phyloP scores from a whole-genome alignment of 306 rosid genomes.

The Neltuma alba region DNA sequence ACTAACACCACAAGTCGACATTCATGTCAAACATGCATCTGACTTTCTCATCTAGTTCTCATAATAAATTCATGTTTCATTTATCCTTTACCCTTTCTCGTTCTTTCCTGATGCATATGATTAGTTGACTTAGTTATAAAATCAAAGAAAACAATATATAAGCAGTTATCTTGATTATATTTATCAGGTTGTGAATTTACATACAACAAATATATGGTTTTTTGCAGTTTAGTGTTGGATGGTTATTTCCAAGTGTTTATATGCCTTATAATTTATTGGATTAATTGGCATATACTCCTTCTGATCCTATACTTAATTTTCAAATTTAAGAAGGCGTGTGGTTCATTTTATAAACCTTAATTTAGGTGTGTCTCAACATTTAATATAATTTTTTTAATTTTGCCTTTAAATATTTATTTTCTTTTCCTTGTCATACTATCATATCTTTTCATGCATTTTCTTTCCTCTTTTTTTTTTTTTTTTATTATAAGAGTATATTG shows the following conservation, averaged over 20 bases:
- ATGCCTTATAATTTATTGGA: not conserved
- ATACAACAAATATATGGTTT: not conserved
- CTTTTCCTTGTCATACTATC: too few species aligned
- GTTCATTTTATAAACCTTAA: too few species aligned
- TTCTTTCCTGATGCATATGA: not conserved
- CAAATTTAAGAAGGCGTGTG: too few species aligned
- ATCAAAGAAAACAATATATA: not conserved
- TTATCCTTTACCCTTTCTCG: not conserved
- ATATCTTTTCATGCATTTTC: too few species aligned
- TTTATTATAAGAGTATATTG: too few species aligned
- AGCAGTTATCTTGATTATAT: not conserved
- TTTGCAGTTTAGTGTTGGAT: not conserved
- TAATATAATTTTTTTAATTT: too few species aligned
- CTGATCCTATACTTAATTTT: too few species aligned
- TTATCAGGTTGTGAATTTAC: not conserved
- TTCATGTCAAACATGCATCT: slow-evolving; percentile 71
- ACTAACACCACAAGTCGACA: slow-evolving; percentile 58
- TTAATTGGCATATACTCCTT: not conserved
- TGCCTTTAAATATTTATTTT: too few species aligned
- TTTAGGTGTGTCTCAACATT: too few species aligned
- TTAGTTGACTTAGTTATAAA: not conserved
- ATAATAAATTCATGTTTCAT: slow-evolving; percentile 53
- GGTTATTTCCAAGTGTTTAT: not conserved
- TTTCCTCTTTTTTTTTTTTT: too few species aligned
- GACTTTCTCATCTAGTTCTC: slow-evolving; percentile 61